phyloP scores from a whole-genome alignment of 352 stramenopile species.

The Phytophthora litchii region DNA sequence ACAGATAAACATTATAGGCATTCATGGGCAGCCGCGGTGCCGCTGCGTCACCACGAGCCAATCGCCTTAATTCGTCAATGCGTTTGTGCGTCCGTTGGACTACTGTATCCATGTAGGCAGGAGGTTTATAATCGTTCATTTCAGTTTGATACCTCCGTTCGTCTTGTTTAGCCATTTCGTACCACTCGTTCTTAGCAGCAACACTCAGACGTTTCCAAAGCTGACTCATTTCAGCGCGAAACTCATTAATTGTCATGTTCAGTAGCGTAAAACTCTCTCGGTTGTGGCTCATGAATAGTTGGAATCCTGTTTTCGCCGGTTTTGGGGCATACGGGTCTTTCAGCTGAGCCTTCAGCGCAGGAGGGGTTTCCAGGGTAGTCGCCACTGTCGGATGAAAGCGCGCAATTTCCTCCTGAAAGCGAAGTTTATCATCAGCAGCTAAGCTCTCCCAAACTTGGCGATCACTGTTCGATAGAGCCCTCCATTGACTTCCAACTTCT shows the following conservation, averaged over 20 bases:
- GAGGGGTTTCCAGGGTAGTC: conserved; percentile 3
- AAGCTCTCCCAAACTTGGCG: conserved; percentile 56
- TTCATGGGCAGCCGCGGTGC: conserved; percentile 48
- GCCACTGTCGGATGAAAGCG: conserved; percentile 32
- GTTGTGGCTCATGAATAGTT: conserved; percentile 66
- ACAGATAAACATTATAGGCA: conserved; percentile 51
- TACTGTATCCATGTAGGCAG: conserved; percentile 38
- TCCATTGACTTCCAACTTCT: conserved; percentile 59
- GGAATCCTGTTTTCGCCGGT: conserved; percentile 57
- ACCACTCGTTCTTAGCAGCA: conserved; percentile 53
- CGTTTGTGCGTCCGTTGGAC: conserved; percentile 28
- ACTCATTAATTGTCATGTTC: conserved; percentile 61
- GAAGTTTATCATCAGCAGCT: conserved; percentile 49
- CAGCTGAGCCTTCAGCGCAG: conserved; percentile 8
- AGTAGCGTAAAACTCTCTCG: conserved; percentile 57
- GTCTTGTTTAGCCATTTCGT: conserved; percentile 55
- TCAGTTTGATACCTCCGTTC: conserved; percentile 50
- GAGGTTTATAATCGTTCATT: conserved; percentile 54
- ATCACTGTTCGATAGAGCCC: conserved; percentile 42
- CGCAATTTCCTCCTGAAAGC: conserved; percentile 59
- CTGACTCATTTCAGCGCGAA: conserved; percentile 58
- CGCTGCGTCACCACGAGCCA: conserved; percentile 34
- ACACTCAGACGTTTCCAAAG: conserved; percentile 53
- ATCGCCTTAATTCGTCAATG: conserved; percentile 45
- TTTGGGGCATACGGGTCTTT: conserved; percentile 53